These are phyloP conservation scores for Tolypocladium sp. DNA, from an alignment of 2,329 filamentous ascomycete genomes.

Conservation along the genomic window DNA sequence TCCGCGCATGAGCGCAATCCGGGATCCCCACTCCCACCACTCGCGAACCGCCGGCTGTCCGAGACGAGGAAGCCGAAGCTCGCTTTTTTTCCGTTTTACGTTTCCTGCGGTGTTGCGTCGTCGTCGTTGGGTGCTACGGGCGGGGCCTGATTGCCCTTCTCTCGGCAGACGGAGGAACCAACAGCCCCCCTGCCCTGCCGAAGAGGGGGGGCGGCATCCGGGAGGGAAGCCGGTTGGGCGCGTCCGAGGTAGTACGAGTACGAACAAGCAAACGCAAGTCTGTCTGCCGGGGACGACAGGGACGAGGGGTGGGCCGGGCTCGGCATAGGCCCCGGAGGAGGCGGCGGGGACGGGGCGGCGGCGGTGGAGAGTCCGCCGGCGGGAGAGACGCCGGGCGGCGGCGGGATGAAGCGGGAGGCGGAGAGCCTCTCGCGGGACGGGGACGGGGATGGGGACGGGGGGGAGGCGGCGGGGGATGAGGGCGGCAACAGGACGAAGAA, in stretches of 20 bases:
- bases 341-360: neutral
- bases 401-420: neutral
- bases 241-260: neutral
- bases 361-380: neutral
- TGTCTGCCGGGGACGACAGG: neutral
- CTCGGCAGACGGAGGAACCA: neutral
- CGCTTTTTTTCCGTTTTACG: neutral
- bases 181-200: neutral
- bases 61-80: neutral
- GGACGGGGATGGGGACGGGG: neutral
- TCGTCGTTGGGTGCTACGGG: neutral
- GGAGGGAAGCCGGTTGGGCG: neutral
- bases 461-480: constrained; percentile 5
- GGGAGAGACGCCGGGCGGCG: neutral
- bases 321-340: neutral
- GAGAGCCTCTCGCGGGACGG: neutral
- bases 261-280: neutral
- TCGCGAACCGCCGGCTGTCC: neutral
- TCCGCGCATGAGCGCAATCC: neutral
- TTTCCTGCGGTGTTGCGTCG: neutral
- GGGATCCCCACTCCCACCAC: neutral
- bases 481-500: constrained; percentile 26
- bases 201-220: neutral
- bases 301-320: neutral
- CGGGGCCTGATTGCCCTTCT: neutral